Evolutionary conservation across 192 early-diverging fungal genomes (phyloP).

Genomic region (Physocladia obscura): DNA sequence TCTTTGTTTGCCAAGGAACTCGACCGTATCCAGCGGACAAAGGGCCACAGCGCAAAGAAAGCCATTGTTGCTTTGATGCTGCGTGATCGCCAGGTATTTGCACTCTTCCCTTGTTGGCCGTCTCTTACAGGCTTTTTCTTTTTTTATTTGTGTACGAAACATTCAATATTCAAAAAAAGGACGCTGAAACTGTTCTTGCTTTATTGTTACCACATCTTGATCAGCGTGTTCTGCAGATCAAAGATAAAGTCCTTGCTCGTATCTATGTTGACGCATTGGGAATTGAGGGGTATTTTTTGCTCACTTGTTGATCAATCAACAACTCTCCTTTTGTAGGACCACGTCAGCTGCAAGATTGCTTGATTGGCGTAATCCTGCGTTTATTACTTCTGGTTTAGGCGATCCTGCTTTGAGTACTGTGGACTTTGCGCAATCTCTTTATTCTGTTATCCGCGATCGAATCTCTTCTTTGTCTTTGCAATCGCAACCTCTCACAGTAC

Average conservation of each 20-base stretch:
- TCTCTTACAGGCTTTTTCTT: neutral
- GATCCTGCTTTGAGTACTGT: conserved; percentile 39
- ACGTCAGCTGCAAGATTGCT: conserved; percentile 68
- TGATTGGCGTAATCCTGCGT: conserved; percentile 65
- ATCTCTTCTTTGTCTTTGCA: neutral
- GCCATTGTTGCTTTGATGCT: conserved; percentile 1
- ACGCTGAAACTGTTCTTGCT: conserved; percentile 30
- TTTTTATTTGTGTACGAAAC: neutral
- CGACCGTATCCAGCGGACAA: conserved; percentile 29
- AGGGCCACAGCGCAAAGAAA: conserved; percentile 28
- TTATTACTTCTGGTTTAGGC: neutral
- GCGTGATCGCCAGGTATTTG: conserved; percentile 7
- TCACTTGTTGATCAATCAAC: neutral
- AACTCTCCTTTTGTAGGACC: conserved; percentile 40
- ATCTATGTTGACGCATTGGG: conserved; percentile 63
- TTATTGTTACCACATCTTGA: conserved; percentile 50
- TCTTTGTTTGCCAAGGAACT: conserved; percentile 25
- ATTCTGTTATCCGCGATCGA: conserved; percentile 38
- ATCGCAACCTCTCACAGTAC: conserved; percentile 49
- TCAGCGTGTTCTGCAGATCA: conserved; percentile 61
- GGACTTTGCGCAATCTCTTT: conserved; percentile 64
- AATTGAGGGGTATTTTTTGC: conserved; percentile 31
- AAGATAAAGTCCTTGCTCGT: conserved; percentile 66
- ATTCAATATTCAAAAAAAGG: conserved; percentile 23
- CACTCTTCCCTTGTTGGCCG: neutral